Evolutionary conservation across 768 basidiomycete species (phyloP), one percentile per base, ranked within the genome.

Genomic region (Dentipellis sp.): DNA sequence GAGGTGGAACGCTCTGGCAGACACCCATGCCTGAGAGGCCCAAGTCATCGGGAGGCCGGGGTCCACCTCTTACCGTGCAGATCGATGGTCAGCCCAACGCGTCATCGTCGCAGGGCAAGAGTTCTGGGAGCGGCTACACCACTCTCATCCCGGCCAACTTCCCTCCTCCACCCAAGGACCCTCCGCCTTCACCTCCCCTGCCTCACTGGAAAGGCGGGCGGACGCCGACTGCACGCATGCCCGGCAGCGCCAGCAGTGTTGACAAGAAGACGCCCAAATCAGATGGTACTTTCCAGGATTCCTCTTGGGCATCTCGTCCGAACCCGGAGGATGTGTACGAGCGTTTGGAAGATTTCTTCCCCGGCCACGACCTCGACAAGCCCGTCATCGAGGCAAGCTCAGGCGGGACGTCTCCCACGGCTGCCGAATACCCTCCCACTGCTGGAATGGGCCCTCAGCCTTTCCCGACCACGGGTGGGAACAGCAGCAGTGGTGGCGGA

Each of bases 321-420:
- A 82, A 85, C 47, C 84, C 94, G 0, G 97, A 98, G 71, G 88
- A 90, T 62, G 88, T 99, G 46, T 92, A 93, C 66, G 88, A 97
- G 45, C 84, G 89, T 55, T 78, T 99, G 8, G 91, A 97, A 63
- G 84, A 88, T 58, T 97, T 91, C 75, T 99, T 99, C 78, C 94
- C 95, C 0, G 86, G 88, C 61, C 91, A 97, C 66, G 94, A 97
- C 65, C 81, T 98, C 50, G 97, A 98, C 69, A 89, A 93, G 66
- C 94, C 94, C 1, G 87, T 98, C 60, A 89, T 97, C 54, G 95
- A 98, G 63, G 83, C 86, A 35, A 79, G 77, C 40, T 88, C 84
- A 3, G 87, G 90, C 10, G 86, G 87, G 42, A 84, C 86, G 3
- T 90, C 88, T 2, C 89, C 91, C 1, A 88, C 85, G 2, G 68